A percentile compares a stretch with the other conserved stretches of the same genome.
phyloP scores from a whole-genome alignment of 805 yeast species.

The Candida pseudofarinosa region DNA sequence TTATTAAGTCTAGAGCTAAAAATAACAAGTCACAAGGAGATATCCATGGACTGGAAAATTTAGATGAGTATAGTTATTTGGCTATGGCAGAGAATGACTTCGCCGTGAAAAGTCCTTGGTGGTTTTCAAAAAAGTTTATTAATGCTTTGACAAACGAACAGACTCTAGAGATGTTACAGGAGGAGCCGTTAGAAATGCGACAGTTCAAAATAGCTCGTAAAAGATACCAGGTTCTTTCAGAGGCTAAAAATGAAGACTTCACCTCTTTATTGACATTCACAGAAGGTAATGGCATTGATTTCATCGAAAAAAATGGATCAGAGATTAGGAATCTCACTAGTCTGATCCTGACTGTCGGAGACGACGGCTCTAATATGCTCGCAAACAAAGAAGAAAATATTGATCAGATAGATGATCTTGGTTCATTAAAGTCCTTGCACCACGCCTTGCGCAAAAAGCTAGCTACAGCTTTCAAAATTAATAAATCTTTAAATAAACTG shows the following conservation, averaged over 20 bases:
- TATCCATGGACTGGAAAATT: slow-evolving; percentile 17
- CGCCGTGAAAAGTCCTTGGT: slow-evolving; percentile 38
- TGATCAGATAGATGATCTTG: slow-evolving; percentile 13
- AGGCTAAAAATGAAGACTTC: slow-evolving; percentile 10
- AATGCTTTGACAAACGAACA: slow-evolving; percentile 17
- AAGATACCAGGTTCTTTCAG: slow-evolving; percentile 25
- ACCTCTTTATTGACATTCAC: slow-evolving; percentile 5
- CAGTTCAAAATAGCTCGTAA: slow-evolving; percentile 31
- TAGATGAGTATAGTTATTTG: slow-evolving; percentile 26
- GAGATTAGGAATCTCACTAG: background rate
- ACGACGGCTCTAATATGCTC: slow-evolving; percentile 4
- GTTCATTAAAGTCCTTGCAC: slow-evolving; percentile 18
- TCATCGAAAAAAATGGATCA: slow-evolving; percentile 2
- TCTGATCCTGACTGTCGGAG: slow-evolving; percentile 9
- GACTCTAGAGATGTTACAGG: slow-evolving; percentile 13
- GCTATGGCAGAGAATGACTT: slow-evolving; percentile 29
- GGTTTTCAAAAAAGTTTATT: slow-evolving; percentile 31
- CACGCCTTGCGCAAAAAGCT: slow-evolving; percentile 27
- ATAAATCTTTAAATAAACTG: slow-evolving; percentile 29
- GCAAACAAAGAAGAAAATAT: background rate
- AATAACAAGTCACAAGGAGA: slow-evolving; percentile 25
- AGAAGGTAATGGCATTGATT: slow-evolving; percentile 4
- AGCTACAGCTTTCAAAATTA: slow-evolving; percentile 36
- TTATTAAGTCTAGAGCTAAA: slow-evolving; percentile 26
- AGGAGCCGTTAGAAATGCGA: slow-evolving; percentile 28